Evolutionary conservation across 1,139 yeast genomes (phyloP), one percentile per base, ranked within the genome.

Genomic region (Yamadazyma songkhlaensis): DNA sequence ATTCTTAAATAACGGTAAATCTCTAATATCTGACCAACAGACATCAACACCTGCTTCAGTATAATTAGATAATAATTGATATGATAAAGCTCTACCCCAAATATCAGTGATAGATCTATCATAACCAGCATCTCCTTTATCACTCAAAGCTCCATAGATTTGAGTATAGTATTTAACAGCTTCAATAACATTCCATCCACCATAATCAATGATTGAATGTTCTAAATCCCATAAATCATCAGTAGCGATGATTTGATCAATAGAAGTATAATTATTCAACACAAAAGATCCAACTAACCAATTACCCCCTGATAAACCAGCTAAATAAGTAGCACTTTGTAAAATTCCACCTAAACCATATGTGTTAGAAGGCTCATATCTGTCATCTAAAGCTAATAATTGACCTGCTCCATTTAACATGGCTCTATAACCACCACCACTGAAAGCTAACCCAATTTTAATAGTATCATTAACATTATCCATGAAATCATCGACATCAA

Each of bases 31-130:
- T 8, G 86, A 74, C 77, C 85, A 84, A 3, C 85, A 74, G 51
- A 82, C 65, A 6, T 77, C 81, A 2, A 76, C 81, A 39, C 85
- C 87, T 39, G 76, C 77, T 45, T 77, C 74, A 26, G 72, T 57
- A 35, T 68, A 64, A 39, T 68, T 67, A 41, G 82, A 67, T 55
- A 89, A 80, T 56, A 84, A 83, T 60, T 87, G 95, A 53, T 82
- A 77, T 1, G 94, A 77, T 37, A 89, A 67, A 1, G 88, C 83
- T 54, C 95, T 71, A n/a, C 94, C 95, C 97, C 97, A 90, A 44
- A 85, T 76, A 64, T 89, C 97, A n/a, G 96, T 88, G 39, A 90
- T 51, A 5, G 90, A 78, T 25, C 81, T 66, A 37, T 83, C 81
- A 60, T 74, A 90, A 2, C 96, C 96, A 1, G 95, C 95, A 29